phyloP scores from a whole-genome alignment of 1,284 basidiomycete species.

The Ustilago loliicola region DNA sequence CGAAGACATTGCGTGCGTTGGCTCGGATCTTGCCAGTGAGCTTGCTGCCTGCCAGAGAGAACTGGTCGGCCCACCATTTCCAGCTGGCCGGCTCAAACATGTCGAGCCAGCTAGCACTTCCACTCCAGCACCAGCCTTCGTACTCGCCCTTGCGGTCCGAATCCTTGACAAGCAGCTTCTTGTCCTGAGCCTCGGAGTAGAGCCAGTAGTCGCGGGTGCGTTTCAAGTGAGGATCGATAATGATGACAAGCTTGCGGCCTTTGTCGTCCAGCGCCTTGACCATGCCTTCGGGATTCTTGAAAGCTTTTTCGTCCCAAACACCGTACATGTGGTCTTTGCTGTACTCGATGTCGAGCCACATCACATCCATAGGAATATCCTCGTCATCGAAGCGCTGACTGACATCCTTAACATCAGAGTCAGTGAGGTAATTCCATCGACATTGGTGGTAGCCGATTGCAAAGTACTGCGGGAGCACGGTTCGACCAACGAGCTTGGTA shows the following conservation, averaged over 20 bases:
- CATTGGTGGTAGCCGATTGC: constrained; percentile 96
- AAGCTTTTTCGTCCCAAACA: constrained; percentile 91
- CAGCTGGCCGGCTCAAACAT: constrained; percentile 92
- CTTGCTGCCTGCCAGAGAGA: constrained; percentile 46
- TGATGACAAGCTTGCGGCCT: constrained; percentile 96
- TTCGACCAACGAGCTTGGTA: constrained; percentile 84
- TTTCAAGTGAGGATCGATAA: constrained; percentile 96
- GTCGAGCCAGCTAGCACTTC: constrained; percentile 94
- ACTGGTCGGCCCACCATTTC: constrained; percentile 82
- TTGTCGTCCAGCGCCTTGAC: constrained; percentile 85
- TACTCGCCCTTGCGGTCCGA: constrained; percentile 83
- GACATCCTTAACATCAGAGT: constrained; percentile 88
- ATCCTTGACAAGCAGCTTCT: constrained; percentile 84
- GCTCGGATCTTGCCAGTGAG: constrained; percentile 56
- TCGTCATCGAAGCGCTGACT: constrained; percentile 89
- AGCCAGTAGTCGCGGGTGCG: constrained; percentile 83
- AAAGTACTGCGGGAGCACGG: constrained; percentile 89
- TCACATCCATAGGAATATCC: constrained; percentile 94
- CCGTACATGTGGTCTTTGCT: constrained; percentile 95
- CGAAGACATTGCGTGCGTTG: constrained; percentile 77
- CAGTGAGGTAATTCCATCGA: constrained; percentile 96
- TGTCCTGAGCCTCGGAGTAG: constrained; percentile 86
- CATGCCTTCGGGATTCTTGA: constrained; percentile 96
- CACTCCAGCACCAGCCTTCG: constrained; percentile 99
- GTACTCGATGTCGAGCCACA: constrained; percentile 97